Evolutionary conservation across 371 early-diverging fungal genomes (phyloP).

Genomic region (Circinella minor): DNA sequence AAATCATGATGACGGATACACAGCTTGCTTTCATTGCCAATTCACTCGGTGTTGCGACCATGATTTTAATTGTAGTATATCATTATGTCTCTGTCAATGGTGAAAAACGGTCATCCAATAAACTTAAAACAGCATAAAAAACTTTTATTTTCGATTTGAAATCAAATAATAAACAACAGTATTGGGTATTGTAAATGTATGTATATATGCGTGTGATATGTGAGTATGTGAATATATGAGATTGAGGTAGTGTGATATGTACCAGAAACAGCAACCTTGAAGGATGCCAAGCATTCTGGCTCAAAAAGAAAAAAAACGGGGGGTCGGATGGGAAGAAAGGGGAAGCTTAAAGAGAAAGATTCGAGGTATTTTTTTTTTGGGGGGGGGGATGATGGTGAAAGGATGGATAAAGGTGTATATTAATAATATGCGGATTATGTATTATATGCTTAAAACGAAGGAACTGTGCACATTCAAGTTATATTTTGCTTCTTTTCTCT

Average conservation of each 20-base stretch:
- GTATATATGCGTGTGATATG: conserved; percentile 2
- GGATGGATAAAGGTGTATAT: neutral
- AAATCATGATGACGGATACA: conserved; percentile 55
- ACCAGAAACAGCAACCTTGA: neutral
- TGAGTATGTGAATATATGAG: neutral
- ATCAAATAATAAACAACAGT: conserved; percentile 3
- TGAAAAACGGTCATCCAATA: conserved; percentile 15
- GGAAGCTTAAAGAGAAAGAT: neutral
- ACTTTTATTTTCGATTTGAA: neutral
- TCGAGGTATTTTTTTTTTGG: neutral
- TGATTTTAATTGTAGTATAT: conserved; percentile 64
- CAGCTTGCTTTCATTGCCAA: conserved; percentile 64
- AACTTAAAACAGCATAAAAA: conserved; percentile 10
- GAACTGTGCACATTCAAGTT: no score
- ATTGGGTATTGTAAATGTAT: no score
- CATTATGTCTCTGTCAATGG: conserved; percentile 61
- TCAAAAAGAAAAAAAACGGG: neutral
- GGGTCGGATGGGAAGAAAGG: neutral
- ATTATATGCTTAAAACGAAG: no score
- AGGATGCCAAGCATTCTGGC: conserved; percentile 3
- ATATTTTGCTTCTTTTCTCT: no score
- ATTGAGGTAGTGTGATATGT: no score
- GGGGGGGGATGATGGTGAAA: neutral
- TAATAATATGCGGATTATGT: no score
- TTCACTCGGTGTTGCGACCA: conserved; percentile 57